phyloP scores from a whole-genome alignment of 2,329 filamentous ascomycete genomes.

The Proliferodiscus dingleyae region DNA sequence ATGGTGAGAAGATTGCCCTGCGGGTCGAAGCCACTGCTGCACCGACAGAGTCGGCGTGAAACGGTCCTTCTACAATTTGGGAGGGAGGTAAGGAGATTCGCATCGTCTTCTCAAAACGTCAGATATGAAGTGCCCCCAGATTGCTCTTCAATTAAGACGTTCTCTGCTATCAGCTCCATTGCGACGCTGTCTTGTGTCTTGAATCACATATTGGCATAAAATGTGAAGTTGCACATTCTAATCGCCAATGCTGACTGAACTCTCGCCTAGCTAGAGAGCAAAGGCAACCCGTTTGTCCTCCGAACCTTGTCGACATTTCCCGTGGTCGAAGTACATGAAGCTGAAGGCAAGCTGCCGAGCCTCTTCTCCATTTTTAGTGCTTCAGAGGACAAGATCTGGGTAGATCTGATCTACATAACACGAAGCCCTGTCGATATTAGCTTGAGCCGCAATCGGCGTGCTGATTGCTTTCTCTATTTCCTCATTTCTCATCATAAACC shows the following conservation, averaged over 20 bases:
- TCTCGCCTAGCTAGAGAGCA: background rate
- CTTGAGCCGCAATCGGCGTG: conserved; percentile 4
- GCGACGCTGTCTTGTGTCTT: too few species aligned
- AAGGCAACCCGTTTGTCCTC: background rate
- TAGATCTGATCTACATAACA: conserved; percentile 6
- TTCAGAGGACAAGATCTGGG: conserved; percentile 7
- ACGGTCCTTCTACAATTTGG: background rate
- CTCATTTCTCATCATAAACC: background rate
- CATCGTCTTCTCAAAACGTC: background rate
- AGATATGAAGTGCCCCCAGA: background rate
- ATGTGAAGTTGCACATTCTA: background rate
- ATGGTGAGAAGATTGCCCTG: conserved; percentile 9
- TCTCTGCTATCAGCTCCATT: too few species aligned
- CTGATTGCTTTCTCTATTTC: conserved; percentile 5
- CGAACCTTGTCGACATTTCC: background rate
- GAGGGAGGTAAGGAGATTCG: background rate
- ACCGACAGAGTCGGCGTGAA: background rate
- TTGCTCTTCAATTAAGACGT: too few species aligned
- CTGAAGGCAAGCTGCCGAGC: conserved; percentile 14
- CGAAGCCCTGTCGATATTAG: background rate
- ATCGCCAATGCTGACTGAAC: background rate
- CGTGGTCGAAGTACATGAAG: background rate
- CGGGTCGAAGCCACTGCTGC: background rate
- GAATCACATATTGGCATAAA: background rate
- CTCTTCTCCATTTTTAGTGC: conserved; percentile 14